A percentile compares a stretch with the other conserved stretches of the same genome.
phyloP scores from a whole-genome alignment of 352 stramenopile species.

The Globisporangium irregulare region DNA sequence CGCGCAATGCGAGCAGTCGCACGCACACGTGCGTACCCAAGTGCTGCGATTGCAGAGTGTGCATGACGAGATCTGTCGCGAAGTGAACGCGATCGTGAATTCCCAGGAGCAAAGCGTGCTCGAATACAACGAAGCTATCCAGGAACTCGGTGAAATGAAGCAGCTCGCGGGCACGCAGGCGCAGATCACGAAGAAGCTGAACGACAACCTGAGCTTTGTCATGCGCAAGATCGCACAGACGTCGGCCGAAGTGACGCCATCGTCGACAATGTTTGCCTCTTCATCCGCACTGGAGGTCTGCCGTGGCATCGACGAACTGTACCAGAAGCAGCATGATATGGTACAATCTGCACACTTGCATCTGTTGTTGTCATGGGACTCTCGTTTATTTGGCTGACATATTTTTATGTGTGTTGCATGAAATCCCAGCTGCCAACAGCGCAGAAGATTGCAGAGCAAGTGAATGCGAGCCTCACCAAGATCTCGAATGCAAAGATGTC shows the following conservation, averaged over 20 bases:
- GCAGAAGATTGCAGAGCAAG: conserved; percentile 60
- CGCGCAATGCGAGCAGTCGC: conserved; percentile 73
- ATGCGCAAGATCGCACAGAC: conserved; percentile 66
- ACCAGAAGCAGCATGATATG: conserved; percentile 74
- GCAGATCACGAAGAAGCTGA: conserved; percentile 63
- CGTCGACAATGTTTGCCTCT: conserved; percentile 77
- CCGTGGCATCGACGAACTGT: conserved; percentile 75
- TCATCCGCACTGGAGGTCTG: conserved; percentile 78
- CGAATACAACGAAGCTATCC: conserved; percentile 41
- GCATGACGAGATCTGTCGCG: conserved; percentile 65
- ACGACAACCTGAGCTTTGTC: conserved; percentile 61
- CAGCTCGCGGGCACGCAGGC: conserved; percentile 38
- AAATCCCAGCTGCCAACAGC: conserved; percentile 49
- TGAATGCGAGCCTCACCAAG: conserved; percentile 49
- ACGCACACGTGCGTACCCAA: conserved; percentile 57
- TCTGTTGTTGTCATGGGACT: neutral
- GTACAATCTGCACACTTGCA: conserved; percentile 21
- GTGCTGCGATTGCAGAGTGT: conserved; percentile 60
- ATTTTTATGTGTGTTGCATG: neutral
- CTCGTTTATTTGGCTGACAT: conserved; percentile 9
- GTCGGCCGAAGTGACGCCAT: conserved; percentile 45
- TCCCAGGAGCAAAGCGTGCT: conserved; percentile 39
- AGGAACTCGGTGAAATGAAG: conserved; percentile 54
- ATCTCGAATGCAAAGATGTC: conserved; percentile 53
- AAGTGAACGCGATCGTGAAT: conserved; percentile 51